Conservation (phyloP, 495 filamentous ascomycete genomes). For the Trichoderma virens region DNA sequence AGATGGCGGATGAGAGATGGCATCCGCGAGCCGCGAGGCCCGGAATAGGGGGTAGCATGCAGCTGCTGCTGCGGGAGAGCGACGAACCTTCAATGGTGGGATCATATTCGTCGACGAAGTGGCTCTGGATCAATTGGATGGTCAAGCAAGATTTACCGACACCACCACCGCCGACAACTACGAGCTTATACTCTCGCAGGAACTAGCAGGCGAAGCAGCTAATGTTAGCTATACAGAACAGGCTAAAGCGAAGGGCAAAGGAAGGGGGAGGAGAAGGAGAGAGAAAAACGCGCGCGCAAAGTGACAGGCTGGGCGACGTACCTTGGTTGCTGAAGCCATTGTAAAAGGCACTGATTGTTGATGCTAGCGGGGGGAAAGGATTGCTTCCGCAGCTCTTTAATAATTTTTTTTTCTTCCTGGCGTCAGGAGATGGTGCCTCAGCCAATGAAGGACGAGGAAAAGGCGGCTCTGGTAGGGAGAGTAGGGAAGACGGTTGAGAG, state of each 20-base stretch:
- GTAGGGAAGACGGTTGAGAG: not conserved
- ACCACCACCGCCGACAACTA: slow-evolving; percentile 95
- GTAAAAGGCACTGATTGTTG: not conserved
- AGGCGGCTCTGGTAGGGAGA: not conserved
- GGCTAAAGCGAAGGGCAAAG: not conserved
- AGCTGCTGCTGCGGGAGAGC: not conserved
- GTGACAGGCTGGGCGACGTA: not conserved
- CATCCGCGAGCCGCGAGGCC: not conserved
- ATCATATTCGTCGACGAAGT: slow-evolving; percentile 99
- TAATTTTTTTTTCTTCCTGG: not conserved
- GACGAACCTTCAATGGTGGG: slow-evolving; percentile 94
- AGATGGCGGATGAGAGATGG: not conserved
- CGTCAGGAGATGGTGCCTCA: not conserved
- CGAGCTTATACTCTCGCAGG: slow-evolving; percentile 96
- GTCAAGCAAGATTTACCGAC: slow-evolving; percentile 99
- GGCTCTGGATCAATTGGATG: slow-evolving; percentile 96
- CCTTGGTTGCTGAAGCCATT: slow-evolving; percentile 12
- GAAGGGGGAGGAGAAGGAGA: not conserved
- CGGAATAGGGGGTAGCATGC: slow-evolving; percentile 8
- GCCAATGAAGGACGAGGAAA: not conserved
- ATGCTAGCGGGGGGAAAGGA: not conserved
- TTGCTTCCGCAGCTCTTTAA: not conserved
- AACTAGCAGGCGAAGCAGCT: slow-evolving; percentile 48
- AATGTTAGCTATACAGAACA: slow-evolving; percentile 1
- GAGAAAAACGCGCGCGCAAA: not conserved